Evolutionary conservation across 2,329 filamentous ascomycete genomes (phyloP).

Genomic region (Chalaropsis ovoidea): DNA sequence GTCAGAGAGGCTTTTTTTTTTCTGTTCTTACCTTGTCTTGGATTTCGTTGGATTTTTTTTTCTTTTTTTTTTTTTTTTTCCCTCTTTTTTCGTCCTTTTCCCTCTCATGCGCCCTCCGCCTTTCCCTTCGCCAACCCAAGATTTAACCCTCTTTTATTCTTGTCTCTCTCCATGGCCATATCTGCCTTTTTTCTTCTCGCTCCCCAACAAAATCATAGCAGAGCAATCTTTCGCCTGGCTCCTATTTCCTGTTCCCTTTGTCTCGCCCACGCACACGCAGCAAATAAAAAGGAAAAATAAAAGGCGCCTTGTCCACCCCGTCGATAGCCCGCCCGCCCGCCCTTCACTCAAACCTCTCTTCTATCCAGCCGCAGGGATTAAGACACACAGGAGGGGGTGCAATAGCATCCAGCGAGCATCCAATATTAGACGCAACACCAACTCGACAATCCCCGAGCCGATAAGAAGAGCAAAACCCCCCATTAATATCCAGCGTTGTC

Average conservation of each 20-base stretch:
- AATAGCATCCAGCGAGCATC: neutral
- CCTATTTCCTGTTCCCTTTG: neutral
- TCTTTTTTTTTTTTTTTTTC: neutral
- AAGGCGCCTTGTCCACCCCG: neutral
- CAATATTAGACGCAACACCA: neutral
- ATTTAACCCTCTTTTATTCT: neutral
- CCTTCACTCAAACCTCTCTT: neutral
- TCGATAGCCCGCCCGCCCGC: no score
- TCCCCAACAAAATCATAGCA: neutral
- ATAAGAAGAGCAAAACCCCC: neutral
- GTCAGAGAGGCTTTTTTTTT: neutral
- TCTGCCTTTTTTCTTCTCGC: neutral
- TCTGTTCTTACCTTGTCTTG: neutral
- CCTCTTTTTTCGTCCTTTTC: neutral
- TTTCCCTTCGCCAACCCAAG: neutral
- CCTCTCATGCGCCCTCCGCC: neutral
- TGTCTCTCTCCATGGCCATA: neutral
- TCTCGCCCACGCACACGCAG: neutral
- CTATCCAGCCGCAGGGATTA: neutral
- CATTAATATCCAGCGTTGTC: neutral
- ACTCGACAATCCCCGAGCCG: neutral
- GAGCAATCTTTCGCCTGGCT: neutral
- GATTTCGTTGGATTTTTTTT: neutral
- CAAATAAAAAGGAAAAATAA: neutral
- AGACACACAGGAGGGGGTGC: neutral